Percentiles rank a stretch among this genome's conserved stretches.
Conservation (phyloP, 2,329 filamentous ascomycete species). For the Diaporthe amygdali region DNA sequence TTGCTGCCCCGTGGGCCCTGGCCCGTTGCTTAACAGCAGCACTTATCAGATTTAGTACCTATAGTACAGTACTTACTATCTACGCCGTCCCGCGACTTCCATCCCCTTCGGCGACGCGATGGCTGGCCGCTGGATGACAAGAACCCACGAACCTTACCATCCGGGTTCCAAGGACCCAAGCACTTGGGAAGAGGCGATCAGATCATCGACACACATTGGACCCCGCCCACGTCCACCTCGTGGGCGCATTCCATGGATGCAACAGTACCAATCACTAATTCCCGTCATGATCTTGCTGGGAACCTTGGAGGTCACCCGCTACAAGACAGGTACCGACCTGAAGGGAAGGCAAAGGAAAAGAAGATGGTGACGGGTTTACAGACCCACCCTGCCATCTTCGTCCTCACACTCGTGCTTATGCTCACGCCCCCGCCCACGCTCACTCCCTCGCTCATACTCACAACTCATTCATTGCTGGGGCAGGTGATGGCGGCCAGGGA, state of each 20-base stretch:
- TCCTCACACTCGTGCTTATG: neutral
- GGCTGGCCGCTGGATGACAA: no score
- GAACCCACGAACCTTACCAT: neutral
- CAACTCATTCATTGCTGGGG: neutral
- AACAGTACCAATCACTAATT: no score
- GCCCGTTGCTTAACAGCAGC: no score
- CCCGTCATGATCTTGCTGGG: neutral
- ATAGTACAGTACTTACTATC: no score
- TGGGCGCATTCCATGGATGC: no score
- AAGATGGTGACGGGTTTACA: neutral
- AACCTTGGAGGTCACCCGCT: neutral
- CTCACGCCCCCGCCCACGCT: neutral
- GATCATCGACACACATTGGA: neutral
- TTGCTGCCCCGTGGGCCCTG: no score
- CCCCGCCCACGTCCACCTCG: neutral
- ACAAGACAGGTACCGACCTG: constrained; percentile 8
- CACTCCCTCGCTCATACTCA: neutral
- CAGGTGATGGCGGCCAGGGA: neutral
- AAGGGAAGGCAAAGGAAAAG: neutral
- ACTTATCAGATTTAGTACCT: no score
- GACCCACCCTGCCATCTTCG: neutral
- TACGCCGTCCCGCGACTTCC: no score
- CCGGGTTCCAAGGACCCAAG: neutral
- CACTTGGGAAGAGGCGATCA: neutral
- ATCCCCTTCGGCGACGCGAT: neutral